Evolutionary conservation across 805 yeast species (phyloP).

Genomic region (Kazachstania kunashirensis): DNA sequence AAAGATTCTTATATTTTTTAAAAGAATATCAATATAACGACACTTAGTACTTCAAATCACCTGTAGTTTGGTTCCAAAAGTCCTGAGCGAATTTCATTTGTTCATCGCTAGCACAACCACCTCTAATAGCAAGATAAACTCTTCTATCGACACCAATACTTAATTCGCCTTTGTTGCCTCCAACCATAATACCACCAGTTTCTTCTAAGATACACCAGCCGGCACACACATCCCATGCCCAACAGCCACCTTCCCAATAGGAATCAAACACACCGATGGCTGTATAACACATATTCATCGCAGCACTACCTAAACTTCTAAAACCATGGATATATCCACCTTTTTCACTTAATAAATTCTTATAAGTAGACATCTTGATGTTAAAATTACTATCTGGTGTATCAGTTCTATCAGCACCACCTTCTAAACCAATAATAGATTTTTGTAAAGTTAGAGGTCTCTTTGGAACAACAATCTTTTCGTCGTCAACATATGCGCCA

Average conservation of each 20-base stretch:
- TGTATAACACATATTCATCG: constrained; percentile 48
- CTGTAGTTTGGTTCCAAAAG: constrained; percentile 43
- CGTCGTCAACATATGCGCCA: constrained; percentile 45
- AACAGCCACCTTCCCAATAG: constrained; percentile 66
- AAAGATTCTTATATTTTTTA: too few relatives aligned
- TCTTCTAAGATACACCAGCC: constrained; percentile 54
- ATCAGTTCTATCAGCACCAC: constrained; percentile 52
- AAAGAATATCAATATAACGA: too few relatives aligned
- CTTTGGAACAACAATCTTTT: constrained; percentile 25
- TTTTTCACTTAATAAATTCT: constrained; percentile 35
- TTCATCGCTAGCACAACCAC: constrained; percentile 32
- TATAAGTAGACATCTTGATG: constrained; percentile 40
- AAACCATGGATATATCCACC: constrained; percentile 56
- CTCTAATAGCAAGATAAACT: constrained; percentile 50
- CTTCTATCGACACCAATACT: constrained; percentile 41
- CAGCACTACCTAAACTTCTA: constrained; percentile 55
- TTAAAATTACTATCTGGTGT: constrained; percentile 43
- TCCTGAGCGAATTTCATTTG: constrained; percentile 38
- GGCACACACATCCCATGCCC: constrained; percentile 62
- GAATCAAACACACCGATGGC: constrained; percentile 52
- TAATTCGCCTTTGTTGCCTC: constrained; percentile 44
- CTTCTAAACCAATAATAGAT: constrained; percentile 48
- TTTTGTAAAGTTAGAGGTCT: constrained; percentile 38
- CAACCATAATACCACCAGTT: constrained; percentile 49
- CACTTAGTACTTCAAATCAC: constrained; percentile 33